Percentiles rank a stretch among this genome's conserved stretches.
phyloP scores from a whole-genome alignment of 1,284 basidiomycete genomes.

The Phylloboletellus chloephorus region DNA sequence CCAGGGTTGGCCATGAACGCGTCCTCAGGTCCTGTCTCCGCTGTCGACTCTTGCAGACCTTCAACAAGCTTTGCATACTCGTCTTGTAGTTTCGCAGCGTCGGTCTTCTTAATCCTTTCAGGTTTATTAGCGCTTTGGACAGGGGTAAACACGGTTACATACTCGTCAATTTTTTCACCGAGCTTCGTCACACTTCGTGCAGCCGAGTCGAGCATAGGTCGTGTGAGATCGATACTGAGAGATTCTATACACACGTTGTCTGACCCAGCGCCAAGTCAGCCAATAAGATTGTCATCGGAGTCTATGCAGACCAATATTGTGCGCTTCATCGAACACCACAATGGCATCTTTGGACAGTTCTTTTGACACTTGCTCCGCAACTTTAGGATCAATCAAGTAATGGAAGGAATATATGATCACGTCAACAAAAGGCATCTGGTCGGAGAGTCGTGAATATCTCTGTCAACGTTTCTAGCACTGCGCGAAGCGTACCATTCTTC shows the following conservation, averaged over 20 bases:
- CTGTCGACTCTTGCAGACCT: slow-evolving; percentile 78
- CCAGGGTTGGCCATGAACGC: slow-evolving; percentile 88
- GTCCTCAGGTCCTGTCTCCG: slow-evolving; percentile 66
- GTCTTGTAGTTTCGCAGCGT: slow-evolving; percentile 92
- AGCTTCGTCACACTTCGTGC: slow-evolving; percentile 84
- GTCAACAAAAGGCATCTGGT: slow-evolving; percentile 90
- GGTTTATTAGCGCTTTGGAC: slow-evolving; percentile 8
- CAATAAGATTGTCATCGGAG: neutral
- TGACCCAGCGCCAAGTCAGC: slow-evolving; percentile 23
- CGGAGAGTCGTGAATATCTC: slow-evolving; percentile 9
- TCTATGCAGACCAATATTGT: slow-evolving; percentile 82
- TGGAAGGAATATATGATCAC: slow-evolving; percentile 99
- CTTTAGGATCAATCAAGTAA: slow-evolving; percentile 97
- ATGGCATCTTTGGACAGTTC: slow-evolving; percentile 98
- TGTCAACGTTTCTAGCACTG: neutral
- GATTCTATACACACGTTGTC: slow-evolving; percentile 99
- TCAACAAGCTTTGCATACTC: slow-evolving; percentile 97
- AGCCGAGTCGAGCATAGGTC: slow-evolving; percentile 97
- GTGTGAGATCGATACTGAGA: slow-evolving; percentile 94
- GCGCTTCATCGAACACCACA: slow-evolving; percentile 98
- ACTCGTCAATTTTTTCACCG: slow-evolving; percentile 93
- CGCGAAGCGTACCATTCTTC: slow-evolving; percentile 74
- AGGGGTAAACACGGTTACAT: slow-evolving; percentile 24
- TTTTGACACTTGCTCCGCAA: slow-evolving; percentile 97
- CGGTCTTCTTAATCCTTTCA: slow-evolving; percentile 84